These are phyloP conservation scores for Penicillium crystallinum DNA, from an alignment of 495 filamentous ascomycete species.

Conservation along the genomic window DNA sequence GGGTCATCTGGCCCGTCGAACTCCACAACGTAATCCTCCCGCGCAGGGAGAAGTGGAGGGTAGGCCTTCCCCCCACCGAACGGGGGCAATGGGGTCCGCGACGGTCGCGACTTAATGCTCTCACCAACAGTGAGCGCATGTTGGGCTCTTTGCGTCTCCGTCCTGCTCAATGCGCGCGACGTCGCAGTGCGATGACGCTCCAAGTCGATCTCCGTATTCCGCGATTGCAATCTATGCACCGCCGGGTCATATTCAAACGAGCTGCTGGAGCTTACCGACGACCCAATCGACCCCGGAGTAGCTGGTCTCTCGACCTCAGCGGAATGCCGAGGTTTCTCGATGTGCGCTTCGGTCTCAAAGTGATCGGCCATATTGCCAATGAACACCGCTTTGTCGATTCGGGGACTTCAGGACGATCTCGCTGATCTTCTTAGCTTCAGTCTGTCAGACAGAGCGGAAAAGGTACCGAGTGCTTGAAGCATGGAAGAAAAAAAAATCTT, in stretches of 20 bases:
- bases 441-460: not conserved
- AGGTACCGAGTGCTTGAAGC: not conserved
- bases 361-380: conserved; percentile 2
- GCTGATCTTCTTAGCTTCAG: conserved; percentile 2
- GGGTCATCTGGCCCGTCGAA: conserved; percentile 74
- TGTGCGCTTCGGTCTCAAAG: not conserved
- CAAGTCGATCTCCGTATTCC: conserved; percentile 60
- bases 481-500: not conserved
- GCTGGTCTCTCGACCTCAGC: conserved; percentile 11
- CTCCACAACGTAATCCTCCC: conserved; percentile 76
- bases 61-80: conserved; percentile 71
- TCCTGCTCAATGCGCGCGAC: conserved; percentile 63
- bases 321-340: conserved; percentile 13
- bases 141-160: conserved; percentile 48
- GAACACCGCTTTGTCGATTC: conserved; percentile 2
- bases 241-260: conserved; percentile 27
- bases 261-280: conserved; percentile 25
- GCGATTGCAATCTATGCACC: conserved; percentile 29
- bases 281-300: conserved; percentile 19
- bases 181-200: conserved; percentile 49
- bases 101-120: conserved; percentile 27
- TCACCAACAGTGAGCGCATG: conserved; percentile 35
- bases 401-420: not conserved
- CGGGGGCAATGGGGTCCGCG: conserved; percentile 43
- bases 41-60: conserved; percentile 63